Base-by-base conservation (phyloP, 345 rosid species). In the Microthlaspi erraticum region DNA sequence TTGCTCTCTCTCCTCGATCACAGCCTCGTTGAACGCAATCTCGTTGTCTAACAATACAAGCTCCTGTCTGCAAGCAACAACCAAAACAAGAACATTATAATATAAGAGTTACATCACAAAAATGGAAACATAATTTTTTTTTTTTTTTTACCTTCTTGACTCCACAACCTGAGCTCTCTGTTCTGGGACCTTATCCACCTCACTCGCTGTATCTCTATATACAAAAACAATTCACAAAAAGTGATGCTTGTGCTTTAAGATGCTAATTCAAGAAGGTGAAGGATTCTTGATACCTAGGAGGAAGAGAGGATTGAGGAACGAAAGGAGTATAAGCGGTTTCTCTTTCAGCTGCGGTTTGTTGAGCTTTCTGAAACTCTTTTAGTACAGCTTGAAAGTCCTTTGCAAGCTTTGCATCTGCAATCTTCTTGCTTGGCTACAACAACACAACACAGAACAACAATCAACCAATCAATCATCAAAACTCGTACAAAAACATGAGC, bases 361-460 rank as follows among this genome's bases (percentile, higher is more conserved):
- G 97, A 65, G 98, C 97, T 82, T 92, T 95, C 83, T 95, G 99
- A 80, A 92, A 95, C 85, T 95, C 99, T 76, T 82, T 90, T 59
- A 95, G 77, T 60, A 95, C 99, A 20, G 90, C 87, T 83, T 95
- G 92, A 79, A 95, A 92, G 77, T 95, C 99, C 76, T 88, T 95
- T 41, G 97, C 99, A 73, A 95, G 98, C 80, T 95, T 95, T 58
- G 97, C 97, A 79, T 94, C 96, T 43, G 95, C 86, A 39, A 94
- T 84, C 86, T 94, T 94, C 85, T 94, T 91, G 83, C 83, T 86
- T 70, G 88, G 85, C 96, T 89, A 79, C 68, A 84, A 38, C 58
- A n/a, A 59, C 26, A 23, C 26, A 23, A 1, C 1, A 23, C 26
- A 41, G 54, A 44, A 46, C 23, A 32, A 52, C 8, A 14, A 31